These are phyloP conservation scores for Phytopythium oedochilum DNA, from an alignment of 352 stramenopile genomes.

Conservation along the genomic window DNA sequence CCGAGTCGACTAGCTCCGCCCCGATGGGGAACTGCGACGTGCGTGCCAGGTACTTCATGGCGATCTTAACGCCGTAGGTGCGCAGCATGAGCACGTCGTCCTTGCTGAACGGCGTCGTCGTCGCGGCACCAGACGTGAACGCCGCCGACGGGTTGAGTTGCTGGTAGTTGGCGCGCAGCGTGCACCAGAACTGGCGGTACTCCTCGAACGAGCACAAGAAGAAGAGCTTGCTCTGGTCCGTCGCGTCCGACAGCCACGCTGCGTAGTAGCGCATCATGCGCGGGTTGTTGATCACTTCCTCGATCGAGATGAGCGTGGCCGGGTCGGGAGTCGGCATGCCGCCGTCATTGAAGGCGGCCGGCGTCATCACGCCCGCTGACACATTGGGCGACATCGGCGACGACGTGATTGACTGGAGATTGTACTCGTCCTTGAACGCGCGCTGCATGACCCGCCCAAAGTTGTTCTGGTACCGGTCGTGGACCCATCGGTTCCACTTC, in stretches of 20 bases:
- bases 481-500: constrained; percentile 82
- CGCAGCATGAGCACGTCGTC: constrained; percentile 80
- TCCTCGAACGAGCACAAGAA: constrained; percentile 77
- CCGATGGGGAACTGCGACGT: constrained; percentile 77
- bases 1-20: constrained; percentile 41
- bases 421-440: constrained; percentile 56
- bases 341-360: constrained; percentile 16
- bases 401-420: constrained; percentile 15
- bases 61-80: constrained; percentile 85
- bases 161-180: constrained; percentile 59
- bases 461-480: constrained; percentile 70
- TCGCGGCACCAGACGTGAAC: neutral
- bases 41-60: constrained; percentile 79
- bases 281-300: constrained; percentile 75
- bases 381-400: constrained; percentile 2
- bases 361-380: constrained; percentile 10
- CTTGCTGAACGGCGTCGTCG: constrained; percentile 58
- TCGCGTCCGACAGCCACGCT: constrained; percentile 44
- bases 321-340: constrained; percentile 26
- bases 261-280: constrained; percentile 82
- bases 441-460: constrained; percentile 64
- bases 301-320: constrained; percentile 57
- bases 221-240: constrained; percentile 76
- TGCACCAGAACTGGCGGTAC: constrained; percentile 72
- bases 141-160: constrained; percentile 12